A percentile compares a stretch with the other conserved stretches of the same genome.
These are phyloP conservation scores for Phylloporus rhodoxanthus DNA, from an alignment of 768 basidiomycete species.

Conservation along the genomic window DNA sequence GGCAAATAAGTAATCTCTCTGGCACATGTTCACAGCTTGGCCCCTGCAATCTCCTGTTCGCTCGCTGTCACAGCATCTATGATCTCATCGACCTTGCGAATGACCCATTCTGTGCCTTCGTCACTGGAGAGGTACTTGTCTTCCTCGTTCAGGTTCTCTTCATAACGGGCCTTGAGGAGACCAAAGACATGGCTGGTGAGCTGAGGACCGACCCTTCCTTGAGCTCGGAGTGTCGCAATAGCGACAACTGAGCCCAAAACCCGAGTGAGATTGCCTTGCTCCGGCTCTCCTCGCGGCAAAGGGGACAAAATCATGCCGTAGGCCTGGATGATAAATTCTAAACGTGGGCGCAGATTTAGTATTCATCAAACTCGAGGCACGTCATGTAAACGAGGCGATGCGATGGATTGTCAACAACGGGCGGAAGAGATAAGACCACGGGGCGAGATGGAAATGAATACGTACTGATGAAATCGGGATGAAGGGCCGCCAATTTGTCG, in stretches of 20 bases:
- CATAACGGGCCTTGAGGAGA: conserved; percentile 73
- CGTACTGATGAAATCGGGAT: conserved; percentile 92
- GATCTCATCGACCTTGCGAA: conserved; percentile 77
- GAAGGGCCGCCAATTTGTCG: conserved; percentile 79
- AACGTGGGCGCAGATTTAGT: conserved; percentile 22
- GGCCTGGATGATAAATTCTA: conserved; percentile 82
- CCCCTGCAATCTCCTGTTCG: conserved; percentile 38
- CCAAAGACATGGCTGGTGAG: conserved; percentile 86
- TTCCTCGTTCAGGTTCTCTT: conserved; percentile 55
- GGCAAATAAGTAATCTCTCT: conserved; percentile 20
- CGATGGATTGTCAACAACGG: conserved; percentile 25
- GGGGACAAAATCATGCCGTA: conserved; percentile 78
- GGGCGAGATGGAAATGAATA: conserved; percentile 31
- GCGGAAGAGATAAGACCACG: conserved; percentile 30
- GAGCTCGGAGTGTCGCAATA: conserved; percentile 78
- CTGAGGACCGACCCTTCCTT: conserved; percentile 80
- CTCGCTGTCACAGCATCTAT: conserved; percentile 62
- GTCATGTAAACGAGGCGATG: conserved; percentile 28
- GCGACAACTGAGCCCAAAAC: conserved; percentile 80
- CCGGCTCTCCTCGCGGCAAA: conserved; percentile 57
- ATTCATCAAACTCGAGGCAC: conserved; percentile 31
- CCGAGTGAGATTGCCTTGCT: conserved; percentile 82
- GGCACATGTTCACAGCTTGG: conserved; percentile 50
- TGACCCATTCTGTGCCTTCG: conserved; percentile 85
- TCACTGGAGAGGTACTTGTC: conserved; percentile 79